Evolutionary conservation across 73 alveolate genomes (phyloP).

Genomic region (Tetrahymena thermophila): DNA sequence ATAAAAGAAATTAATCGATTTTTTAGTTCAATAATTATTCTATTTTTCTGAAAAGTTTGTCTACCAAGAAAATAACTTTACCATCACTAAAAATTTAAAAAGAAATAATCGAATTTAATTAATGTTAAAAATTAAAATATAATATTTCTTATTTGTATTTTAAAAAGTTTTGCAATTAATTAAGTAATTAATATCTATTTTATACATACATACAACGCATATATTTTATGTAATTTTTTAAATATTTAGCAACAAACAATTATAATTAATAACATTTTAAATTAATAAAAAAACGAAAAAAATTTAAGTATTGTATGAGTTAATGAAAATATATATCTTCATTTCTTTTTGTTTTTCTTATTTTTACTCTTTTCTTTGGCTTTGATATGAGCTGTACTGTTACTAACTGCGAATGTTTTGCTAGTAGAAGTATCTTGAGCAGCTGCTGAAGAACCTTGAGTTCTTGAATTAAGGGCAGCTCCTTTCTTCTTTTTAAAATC

Average conservation of each 20-base stretch:
- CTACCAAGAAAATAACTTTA: no score
- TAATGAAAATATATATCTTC: neutral
- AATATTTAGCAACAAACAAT: neutral
- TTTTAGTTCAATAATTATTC: neutral
- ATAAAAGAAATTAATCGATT: neutral
- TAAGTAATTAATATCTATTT: neutral
- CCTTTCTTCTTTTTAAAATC: slow-evolving; percentile 50
- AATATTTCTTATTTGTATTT: no score
- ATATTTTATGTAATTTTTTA: no score
- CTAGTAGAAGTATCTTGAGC: slow-evolving; percentile 27
- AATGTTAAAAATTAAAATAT: no score
- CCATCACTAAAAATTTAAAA: no score
- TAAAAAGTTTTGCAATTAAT: no score
- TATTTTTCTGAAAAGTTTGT: neutral
- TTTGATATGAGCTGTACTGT: neutral
- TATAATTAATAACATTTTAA: no score
- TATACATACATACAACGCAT: neutral
- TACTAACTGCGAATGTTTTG: neutral
- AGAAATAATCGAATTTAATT: no score
- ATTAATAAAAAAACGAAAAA: neutral
- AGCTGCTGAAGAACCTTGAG: slow-evolving; percentile 36
- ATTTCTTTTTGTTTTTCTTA: neutral
- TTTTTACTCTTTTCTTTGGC: neutral
- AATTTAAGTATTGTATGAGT: neutral
- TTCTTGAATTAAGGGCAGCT: slow-evolving; percentile 12